These are phyloP conservation scores for Melocanna baccifera DNA, from an alignment of 176 grass and related monocot species.

Conservation along the genomic window DNA sequence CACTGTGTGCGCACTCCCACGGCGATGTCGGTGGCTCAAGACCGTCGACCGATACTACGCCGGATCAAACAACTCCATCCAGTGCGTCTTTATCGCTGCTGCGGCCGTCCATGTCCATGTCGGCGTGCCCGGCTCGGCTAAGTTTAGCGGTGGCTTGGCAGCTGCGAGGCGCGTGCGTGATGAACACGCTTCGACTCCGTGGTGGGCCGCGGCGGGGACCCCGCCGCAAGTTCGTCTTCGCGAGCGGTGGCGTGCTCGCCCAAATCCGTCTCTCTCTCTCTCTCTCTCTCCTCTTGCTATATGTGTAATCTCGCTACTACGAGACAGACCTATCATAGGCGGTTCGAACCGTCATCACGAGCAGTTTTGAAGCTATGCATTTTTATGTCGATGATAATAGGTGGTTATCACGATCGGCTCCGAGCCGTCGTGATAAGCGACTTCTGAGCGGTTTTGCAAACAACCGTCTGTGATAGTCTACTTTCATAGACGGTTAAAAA, in stretches of 20 bases:
- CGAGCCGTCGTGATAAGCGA: too few relatives aligned
- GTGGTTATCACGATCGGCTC: too few relatives aligned
- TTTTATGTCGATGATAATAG: too few relatives aligned
- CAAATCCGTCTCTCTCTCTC: neutral
- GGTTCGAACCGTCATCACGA: too few relatives aligned
- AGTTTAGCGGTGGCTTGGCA: neutral
- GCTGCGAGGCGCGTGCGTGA: conserved; percentile 58
- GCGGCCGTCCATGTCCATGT: neutral
- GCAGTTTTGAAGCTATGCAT: too few relatives aligned
- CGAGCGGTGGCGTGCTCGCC: conserved; percentile 51
- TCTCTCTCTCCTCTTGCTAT: neutral
- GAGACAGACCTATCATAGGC: too few relatives aligned
- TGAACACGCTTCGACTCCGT: conserved; percentile 87
- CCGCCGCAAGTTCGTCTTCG: conserved; percentile 72
- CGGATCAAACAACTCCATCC: conserved; percentile 77
- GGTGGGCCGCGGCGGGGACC: conserved; percentile 57
- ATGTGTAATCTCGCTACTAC: too few relatives aligned
- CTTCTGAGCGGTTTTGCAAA: too few relatives aligned
- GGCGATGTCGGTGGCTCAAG: conserved; percentile 98
- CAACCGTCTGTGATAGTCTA: too few relatives aligned
- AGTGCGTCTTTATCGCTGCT: conserved; percentile 10
- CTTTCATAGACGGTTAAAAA: too few relatives aligned
- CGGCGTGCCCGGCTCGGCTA: neutral
- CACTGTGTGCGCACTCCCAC: conserved; percentile 90
- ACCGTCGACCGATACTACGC: conserved; percentile 90